phyloP scores from a whole-genome alignment of 1,284 basidiomycete species.

The Sparassis latifolia region DNA sequence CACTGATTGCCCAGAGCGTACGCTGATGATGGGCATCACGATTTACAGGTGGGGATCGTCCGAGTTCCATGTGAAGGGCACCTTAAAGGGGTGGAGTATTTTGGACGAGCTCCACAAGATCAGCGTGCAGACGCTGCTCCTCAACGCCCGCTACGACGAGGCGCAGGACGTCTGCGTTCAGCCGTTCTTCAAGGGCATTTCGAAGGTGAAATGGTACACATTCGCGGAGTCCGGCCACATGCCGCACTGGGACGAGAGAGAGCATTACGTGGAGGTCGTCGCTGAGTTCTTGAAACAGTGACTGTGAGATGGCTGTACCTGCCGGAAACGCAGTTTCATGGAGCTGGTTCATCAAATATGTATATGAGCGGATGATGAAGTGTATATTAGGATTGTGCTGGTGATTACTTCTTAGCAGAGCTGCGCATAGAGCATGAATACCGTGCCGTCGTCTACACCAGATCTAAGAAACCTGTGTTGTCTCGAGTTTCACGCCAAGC shows the following conservation, averaged over 20 bases:
- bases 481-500: too few species aligned
- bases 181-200: slow-evolving; percentile 39
- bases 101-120: slow-evolving; percentile 39
- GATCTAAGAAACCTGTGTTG: too few species aligned
- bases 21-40: slow-evolving; percentile 6
- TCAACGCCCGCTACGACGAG: slow-evolving; percentile 46
- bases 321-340: too few species aligned
- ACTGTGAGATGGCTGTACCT: too few species aligned
- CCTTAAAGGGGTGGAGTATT: slow-evolving; percentile 43
- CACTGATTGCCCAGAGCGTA: too few species aligned
- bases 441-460: too few species aligned
- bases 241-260: slow-evolving; percentile 24
- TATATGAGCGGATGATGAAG: too few species aligned
- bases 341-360: too few species aligned
- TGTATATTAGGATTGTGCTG: too few species aligned
- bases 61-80: slow-evolving; percentile 42
- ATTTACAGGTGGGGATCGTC: slow-evolving; percentile 42
- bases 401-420: too few species aligned
- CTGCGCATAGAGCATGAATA: too few species aligned
- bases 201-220: slow-evolving; percentile 26
- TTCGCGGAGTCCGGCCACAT: slow-evolving; percentile 23
- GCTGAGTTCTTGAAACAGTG: background rate
- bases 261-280: slow-evolving; percentile 13
- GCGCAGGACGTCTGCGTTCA: slow-evolving; percentile 37
- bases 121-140: slow-evolving; percentile 39